Evolutionary conservation across 1,284 basidiomycete genomes (phyloP).

Genomic region (Moesziomyces sp.): DNA sequence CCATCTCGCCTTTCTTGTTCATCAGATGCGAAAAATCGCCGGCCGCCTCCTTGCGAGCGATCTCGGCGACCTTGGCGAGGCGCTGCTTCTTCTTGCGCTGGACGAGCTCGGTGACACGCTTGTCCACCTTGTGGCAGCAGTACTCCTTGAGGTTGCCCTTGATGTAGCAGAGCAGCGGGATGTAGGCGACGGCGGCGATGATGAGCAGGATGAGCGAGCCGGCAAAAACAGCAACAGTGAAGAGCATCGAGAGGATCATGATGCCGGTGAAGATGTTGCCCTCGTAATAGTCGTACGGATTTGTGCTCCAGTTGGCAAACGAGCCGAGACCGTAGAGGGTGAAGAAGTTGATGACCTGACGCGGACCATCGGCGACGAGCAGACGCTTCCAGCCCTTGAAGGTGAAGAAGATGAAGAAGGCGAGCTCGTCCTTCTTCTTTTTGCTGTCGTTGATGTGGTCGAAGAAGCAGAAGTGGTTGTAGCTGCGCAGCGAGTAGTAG

Average conservation of each 20-base stretch:
- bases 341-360: slow-evolving; percentile 94
- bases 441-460: slow-evolving; percentile 94
- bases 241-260: slow-evolving; percentile 86
- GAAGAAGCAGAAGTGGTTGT: slow-evolving; percentile 98
- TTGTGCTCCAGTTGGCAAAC: slow-evolving; percentile 75
- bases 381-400: slow-evolving; percentile 98
- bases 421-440: slow-evolving; percentile 95
- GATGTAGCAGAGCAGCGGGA: slow-evolving; percentile 92
- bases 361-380: slow-evolving; percentile 92
- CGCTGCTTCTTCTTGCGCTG: slow-evolving; percentile 89
- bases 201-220: slow-evolving; percentile 84
- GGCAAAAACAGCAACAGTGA: slow-evolving; percentile 87
- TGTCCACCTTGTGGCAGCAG: slow-evolving; percentile 98
- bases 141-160: slow-evolving; percentile 96
- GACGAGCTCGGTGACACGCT: slow-evolving; percentile 91
- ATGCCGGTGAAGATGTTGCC: slow-evolving; percentile 78
- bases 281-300: slow-evolving; percentile 75
- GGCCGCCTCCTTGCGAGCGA: slow-evolving; percentile 88
- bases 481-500: slow-evolving; percentile 76
- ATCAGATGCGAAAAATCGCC: slow-evolving; percentile 90
- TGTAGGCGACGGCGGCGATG: slow-evolving; percentile 85
- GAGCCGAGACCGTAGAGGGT: slow-evolving; percentile 91
- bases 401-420: slow-evolving; percentile 98
- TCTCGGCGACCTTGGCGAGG: slow-evolving; percentile 80
- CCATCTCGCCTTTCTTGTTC: slow-evolving; percentile 89